Conservation (phyloP, 208 protist genomes). For the Herpetomonas tarakana region DNA sequence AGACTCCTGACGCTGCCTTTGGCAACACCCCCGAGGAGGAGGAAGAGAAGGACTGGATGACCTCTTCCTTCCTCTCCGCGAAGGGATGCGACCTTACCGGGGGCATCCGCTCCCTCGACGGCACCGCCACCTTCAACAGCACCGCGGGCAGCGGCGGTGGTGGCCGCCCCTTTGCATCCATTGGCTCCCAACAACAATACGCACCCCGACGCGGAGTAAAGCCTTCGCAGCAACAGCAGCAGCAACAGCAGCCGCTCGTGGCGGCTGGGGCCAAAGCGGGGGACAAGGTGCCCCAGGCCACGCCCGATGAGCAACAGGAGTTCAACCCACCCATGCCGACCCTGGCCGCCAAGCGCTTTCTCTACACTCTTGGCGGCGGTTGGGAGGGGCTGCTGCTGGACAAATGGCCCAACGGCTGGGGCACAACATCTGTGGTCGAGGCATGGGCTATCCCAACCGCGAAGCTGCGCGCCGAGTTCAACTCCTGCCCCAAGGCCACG, state of each 20-base stretch:
- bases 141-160: background rate
- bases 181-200: background rate
- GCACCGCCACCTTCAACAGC: background rate
- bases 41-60: slow-evolving; percentile 6
- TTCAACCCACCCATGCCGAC: slow-evolving; percentile 68
- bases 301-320: slow-evolving; percentile 71
- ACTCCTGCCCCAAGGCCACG: slow-evolving; percentile 41
- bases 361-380: slow-evolving; percentile 57
- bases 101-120: background rate
- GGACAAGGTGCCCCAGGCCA: slow-evolving; percentile 8
- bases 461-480: slow-evolving; percentile 75
- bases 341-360: slow-evolving; percentile 47
- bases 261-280: slow-evolving; percentile 1
- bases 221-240: background rate
- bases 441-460: slow-evolving; percentile 73
- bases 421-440: slow-evolving; percentile 69
- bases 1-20: background rate
- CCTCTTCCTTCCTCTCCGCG: background rate
- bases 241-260: background rate
- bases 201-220: background rate
- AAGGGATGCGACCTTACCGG: background rate
- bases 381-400: slow-evolving; percentile 85
- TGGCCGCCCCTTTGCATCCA: background rate
- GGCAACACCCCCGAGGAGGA: background rate
- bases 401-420: slow-evolving; percentile 88